phyloP scores from a whole-genome alignment of 208 protist species.

The Trypanosoma conorhini region DNA sequence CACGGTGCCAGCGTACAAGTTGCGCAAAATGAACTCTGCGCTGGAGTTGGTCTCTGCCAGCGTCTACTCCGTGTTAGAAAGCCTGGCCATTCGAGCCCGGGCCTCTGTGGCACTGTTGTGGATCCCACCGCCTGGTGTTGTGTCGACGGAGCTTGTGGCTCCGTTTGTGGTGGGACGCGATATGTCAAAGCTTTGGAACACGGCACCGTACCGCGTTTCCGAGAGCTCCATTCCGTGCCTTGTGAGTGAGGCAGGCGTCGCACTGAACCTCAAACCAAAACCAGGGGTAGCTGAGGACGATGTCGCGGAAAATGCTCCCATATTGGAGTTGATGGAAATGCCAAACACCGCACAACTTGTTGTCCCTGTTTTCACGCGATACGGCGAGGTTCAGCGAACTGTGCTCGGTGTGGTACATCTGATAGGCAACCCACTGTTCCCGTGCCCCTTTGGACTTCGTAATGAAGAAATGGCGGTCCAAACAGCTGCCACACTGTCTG shows the following conservation, averaged over 20 bases:
- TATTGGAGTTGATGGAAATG: constrained; percentile 73
- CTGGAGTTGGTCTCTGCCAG: constrained; percentile 81
- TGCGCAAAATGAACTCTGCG: constrained; percentile 65
- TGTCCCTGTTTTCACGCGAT: constrained; percentile 73
- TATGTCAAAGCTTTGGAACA: constrained; percentile 51
- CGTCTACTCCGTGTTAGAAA: constrained; percentile 80
- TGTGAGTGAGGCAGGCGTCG: constrained; percentile 74
- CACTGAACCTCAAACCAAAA: constrained; percentile 73
- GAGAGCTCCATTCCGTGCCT: constrained; percentile 74
- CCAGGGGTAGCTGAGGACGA: constrained; percentile 26
- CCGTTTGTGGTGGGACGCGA: constrained; percentile 88
- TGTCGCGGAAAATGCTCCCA: constrained; percentile 36
- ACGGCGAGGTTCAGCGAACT: constrained; percentile 35
- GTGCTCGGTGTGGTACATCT: constrained; percentile 79
- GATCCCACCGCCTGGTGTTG: constrained; percentile 64
- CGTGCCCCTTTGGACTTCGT: constrained; percentile 74
- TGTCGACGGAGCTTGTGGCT: constrained; percentile 79
- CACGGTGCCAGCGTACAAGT: constrained; percentile 52
- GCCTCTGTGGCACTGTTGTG: constrained; percentile 77
- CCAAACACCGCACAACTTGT: constrained; percentile 81
- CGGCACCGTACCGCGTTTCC: constrained; percentile 73
- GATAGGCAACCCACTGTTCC: constrained; percentile 70
- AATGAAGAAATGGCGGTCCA: constrained; percentile 82
- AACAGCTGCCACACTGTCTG: constrained; percentile 69
- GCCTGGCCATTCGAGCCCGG: constrained; percentile 70